Base-by-base conservation (phyloP, 257 asterid genomes). In the Solanum etuberosum region DNA sequence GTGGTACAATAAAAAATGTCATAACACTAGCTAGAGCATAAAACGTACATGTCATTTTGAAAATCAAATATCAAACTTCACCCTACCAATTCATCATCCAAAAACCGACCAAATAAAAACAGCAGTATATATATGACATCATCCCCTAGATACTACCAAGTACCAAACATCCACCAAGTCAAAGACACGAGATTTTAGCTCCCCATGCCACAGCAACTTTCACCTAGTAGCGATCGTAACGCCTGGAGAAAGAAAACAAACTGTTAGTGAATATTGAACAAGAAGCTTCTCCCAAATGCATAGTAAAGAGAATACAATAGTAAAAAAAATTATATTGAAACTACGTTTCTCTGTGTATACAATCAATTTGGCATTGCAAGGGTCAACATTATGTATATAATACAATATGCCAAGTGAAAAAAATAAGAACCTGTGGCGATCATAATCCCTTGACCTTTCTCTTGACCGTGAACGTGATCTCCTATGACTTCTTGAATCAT, bases 391-490 rank as follows among this genome's bases (percentile, higher is more conserved):
- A 20, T 20, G 40, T 73, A 21, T 72, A 1, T 23, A 38, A n/a
- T 6, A 10, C 18, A 37, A 37, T 65, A 27, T 46, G 43, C 43
- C 1, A 18, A 65, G 71, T 68, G 84, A 15, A 40, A 21, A 81
- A 38, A 54, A 23, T 35, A 42, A 65, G 73, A 83, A 97, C 99
- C 99, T 97, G 95, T 91, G 90, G 89, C 96, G 98, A 89, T 95
- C 98, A 87, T 95, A 92, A 90, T 95, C 99, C 86, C 98, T 93
- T 57, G 98, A 91, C 67, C 95, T 98, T 73, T 94, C 99, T 85
- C 43, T 92, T 21, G 98, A 96, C 21, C 98, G 92, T 37, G 99
- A 97, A 40, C 99, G 98, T 35, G 99, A 97, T 88, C 98, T 90
- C 59, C 95, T 92, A 88, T 88, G 96, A 92, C 93, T 91, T 90